phyloP scores from a whole-genome alignment of 1,284 basidiomycete species.

The Boletus mariae region DNA sequence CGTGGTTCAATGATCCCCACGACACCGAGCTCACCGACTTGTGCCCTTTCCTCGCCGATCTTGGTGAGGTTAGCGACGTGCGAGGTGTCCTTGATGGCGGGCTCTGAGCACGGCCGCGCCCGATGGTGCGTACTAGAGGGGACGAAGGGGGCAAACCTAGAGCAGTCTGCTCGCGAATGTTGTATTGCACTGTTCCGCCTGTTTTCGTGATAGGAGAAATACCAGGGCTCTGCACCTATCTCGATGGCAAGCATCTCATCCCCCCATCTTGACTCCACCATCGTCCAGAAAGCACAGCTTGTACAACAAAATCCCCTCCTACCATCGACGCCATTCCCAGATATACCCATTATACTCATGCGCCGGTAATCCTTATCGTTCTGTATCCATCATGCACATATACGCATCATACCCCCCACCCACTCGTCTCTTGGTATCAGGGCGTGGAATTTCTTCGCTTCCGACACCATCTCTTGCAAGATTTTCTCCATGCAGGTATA shows the following conservation, averaged over 20 bases:
- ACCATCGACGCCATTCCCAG: conserved; percentile 11
- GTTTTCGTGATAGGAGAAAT: conserved; percentile 34
- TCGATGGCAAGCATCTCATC: conserved; percentile 15
- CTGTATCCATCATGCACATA: conserved; percentile 36
- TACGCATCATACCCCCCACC: conserved; percentile 23
- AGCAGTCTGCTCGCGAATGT: conserved; percentile 24
- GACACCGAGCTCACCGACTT: conserved; percentile 96
- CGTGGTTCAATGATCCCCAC: conserved; percentile 98
- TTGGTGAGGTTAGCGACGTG: conserved; percentile 84
- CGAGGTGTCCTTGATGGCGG: conserved; percentile 88
- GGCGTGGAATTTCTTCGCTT: conserved; percentile 15
- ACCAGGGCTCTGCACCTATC: conserved; percentile 21
- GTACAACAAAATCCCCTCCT: conserved; percentile 20
- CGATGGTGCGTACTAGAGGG: conserved; percentile 22
- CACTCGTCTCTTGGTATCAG: conserved; percentile 17
- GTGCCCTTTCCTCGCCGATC: conserved; percentile 89
- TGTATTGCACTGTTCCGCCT: conserved; percentile 30
- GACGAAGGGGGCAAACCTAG: conserved; percentile 10
- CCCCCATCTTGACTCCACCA: not conserved
- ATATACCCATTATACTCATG: conserved; percentile 29
- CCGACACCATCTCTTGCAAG: conserved; percentile 11
- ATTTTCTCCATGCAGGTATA: conserved; percentile 19
- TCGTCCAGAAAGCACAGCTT: conserved; percentile 10
- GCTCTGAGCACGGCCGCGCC: conserved; percentile 42
- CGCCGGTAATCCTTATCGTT: conserved; percentile 34